A percentile compares a stretch with the other conserved stretches of the same genome.
These are phyloP conservation scores for Euphorbia celastroides DNA, from an alignment of 441 rosid genomes.

Conservation along the genomic window DNA sequence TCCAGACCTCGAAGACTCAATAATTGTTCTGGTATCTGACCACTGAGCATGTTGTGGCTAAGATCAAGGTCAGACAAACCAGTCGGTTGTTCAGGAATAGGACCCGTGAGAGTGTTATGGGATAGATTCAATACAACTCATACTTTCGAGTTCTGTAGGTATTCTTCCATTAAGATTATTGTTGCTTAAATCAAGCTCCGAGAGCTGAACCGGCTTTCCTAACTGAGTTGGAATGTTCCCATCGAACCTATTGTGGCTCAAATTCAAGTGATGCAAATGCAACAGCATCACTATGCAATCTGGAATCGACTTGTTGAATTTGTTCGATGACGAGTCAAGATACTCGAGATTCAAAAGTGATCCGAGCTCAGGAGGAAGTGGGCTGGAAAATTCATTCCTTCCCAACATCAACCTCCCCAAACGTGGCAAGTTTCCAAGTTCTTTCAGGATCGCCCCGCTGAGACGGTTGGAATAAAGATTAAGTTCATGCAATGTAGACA, in stretches of 20 bases:
- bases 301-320: constrained; percentile 16
- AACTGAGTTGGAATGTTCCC: constrained; percentile 18
- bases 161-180: constrained; percentile 21
- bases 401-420: constrained; percentile 8
- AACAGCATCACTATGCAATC: background rate
- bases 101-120: constrained; percentile 21
- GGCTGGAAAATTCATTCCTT: constrained; percentile 20
- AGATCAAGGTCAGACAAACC: background rate
- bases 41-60: background rate
- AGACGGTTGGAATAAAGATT: constrained; percentile 33
- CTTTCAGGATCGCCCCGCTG: constrained; percentile 29
- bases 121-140: constrained; percentile 26
- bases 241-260: constrained; percentile 23
- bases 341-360: constrained; percentile 4
- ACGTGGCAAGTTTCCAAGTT: constrained; percentile 17
- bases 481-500: background rate
- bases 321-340: constrained; percentile 21
- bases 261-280: constrained; percentile 19
- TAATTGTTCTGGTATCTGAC: background rate
- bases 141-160: constrained; percentile 1
- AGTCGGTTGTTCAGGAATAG: background rate
- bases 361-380: constrained; percentile 23
- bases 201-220: background rate
- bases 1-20: background rate
- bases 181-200: background rate